phyloP scores from a whole-genome alignment of 495 filamentous ascomycete genomes.

The Penicillium canariense region DNA sequence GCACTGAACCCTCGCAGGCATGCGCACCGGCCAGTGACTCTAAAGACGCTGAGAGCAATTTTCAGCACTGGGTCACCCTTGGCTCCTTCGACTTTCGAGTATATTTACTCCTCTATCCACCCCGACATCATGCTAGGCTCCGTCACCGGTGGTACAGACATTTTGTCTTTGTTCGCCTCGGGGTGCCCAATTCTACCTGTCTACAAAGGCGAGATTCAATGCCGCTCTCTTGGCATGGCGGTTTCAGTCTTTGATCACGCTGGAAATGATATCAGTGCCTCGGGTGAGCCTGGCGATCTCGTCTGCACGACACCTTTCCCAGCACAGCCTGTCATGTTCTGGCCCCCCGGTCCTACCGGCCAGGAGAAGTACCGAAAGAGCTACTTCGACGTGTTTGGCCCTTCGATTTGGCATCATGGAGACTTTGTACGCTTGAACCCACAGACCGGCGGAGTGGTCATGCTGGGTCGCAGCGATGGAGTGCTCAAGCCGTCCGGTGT shows the following conservation, averaged over 20 bases:
- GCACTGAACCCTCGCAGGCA: slow-evolving; percentile 59
- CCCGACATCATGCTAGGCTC: slow-evolving; percentile 72
- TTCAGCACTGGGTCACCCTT: slow-evolving; percentile 92
- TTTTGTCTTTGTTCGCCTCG: slow-evolving; percentile 88
- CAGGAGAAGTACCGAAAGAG: slow-evolving; percentile 69
- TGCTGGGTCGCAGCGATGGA: slow-evolving; percentile 88
- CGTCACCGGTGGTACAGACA: slow-evolving; percentile 89
- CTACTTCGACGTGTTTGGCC: slow-evolving; percentile 82
- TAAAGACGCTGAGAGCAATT: slow-evolving; percentile 67
- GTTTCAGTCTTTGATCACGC: slow-evolving; percentile 72
- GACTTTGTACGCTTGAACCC: slow-evolving; percentile 83
- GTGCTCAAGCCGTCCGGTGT: slow-evolving; percentile 87
- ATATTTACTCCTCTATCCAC: slow-evolving; percentile 79
- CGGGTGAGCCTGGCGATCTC: slow-evolving; percentile 79
- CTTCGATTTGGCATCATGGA: slow-evolving; percentile 84
- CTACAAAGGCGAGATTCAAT: slow-evolving; percentile 85
- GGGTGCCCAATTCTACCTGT: slow-evolving; percentile 86
- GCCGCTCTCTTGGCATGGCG: slow-evolving; percentile 86
- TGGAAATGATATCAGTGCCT: slow-evolving; percentile 44
- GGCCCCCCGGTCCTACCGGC: slow-evolving; percentile 63
- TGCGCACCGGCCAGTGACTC: slow-evolving; percentile 43
- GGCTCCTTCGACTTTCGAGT: slow-evolving; percentile 88
- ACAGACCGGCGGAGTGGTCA: slow-evolving; percentile 70
- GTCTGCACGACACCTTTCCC: slow-evolving; percentile 87
- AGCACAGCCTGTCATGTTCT: slow-evolving; percentile 87